Base-by-base conservation (phyloP, 83 land plant species). In the Larix sibirica region DNA sequence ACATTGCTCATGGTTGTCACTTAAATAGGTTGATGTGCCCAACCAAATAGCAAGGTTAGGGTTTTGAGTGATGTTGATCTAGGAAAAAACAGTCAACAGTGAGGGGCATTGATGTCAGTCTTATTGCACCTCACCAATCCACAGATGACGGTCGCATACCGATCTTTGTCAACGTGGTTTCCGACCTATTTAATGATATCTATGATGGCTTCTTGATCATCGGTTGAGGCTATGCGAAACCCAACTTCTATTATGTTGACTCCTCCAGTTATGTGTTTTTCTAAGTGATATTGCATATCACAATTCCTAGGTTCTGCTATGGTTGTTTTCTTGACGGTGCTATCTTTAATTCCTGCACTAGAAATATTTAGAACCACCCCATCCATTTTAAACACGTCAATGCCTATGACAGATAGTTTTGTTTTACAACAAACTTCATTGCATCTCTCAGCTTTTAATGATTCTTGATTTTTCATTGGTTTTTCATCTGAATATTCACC, bases 181-280 rank as follows among this genome's bases (percentile, higher is more conserved):
- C 36, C 36, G 3, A 33, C 36, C 36, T 33, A 33, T 33, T 33
- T 33, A 28, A 28, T 28, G 28, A 28, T 28, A 28, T 33, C 3
- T 33, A 33, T 2, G 0, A 33, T 33, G 36, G 36, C 36, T 33
- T 33, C 36, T 33, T 1, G 36, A 33, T 33, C 36, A 33, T 33
- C 36, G 36, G 36, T 33, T 2, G 36, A 33, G 36, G 36, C 36
- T 33, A 2, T 33, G 36, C 3, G 36, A 2, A 33, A 33, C 36
- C 36, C 36, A 2, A 2, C 3, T 33, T 33, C 36, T 1, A 33
- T 33, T 33, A 33, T 33, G 3, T 85, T 87, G 0, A 65, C 67
- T 67, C 79, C 82, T 78, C 21, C n/a, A 71, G 79, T 54, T 1
- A 77, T 82, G 81, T 47, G 83, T 77, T 83, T 90, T 12, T 89